These are phyloP conservation scores for Chionographis japonica DNA, from an alignment of 106 monocot species.

Conservation along the genomic window DNA sequence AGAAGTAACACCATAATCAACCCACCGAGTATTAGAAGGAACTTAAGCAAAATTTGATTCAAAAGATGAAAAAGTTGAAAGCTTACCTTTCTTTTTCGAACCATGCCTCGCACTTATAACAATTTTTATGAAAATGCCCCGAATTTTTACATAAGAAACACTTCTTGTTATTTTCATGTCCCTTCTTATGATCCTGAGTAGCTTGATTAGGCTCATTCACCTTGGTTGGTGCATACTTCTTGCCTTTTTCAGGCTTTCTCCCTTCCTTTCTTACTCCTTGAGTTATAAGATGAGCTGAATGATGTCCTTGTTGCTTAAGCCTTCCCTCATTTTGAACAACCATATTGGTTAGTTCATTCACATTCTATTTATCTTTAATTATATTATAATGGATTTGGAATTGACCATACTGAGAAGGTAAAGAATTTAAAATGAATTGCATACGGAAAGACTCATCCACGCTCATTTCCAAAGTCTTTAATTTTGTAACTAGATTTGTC, in stretches of 20 bases:
- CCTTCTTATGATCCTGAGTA: no score
- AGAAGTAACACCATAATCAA: no score
- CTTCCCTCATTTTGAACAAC: constrained; percentile 6
- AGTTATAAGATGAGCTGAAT: not conserved
- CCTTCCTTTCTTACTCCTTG: no score
- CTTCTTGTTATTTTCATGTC: no score
- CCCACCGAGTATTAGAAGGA: no score
- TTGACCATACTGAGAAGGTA: constrained; percentile 13
- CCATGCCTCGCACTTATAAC: constrained; percentile 2
- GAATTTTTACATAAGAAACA: not conserved
- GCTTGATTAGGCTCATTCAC: no score
- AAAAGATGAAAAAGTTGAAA: no score
- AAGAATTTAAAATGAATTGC: constrained; percentile 12
- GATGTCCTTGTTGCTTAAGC: constrained; percentile 4
- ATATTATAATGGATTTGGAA: constrained; percentile 16
- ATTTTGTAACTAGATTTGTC: constrained; percentile 12
- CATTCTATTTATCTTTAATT: constrained; percentile 11
- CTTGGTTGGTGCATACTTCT: no score
- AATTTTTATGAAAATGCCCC: not conserved
- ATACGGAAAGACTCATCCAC: constrained; percentile 9
- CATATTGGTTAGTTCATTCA: constrained; percentile 9
- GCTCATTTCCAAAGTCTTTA: constrained; percentile 8
- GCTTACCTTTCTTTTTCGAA: constrained; percentile 30
- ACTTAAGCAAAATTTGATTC: no score
- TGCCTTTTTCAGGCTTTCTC: no score